Evolutionary conservation across 148 eudicot species (phyloP), one percentile per base, ranked within the genome.

Genomic region (Rhododendron kiyosumense): DNA sequence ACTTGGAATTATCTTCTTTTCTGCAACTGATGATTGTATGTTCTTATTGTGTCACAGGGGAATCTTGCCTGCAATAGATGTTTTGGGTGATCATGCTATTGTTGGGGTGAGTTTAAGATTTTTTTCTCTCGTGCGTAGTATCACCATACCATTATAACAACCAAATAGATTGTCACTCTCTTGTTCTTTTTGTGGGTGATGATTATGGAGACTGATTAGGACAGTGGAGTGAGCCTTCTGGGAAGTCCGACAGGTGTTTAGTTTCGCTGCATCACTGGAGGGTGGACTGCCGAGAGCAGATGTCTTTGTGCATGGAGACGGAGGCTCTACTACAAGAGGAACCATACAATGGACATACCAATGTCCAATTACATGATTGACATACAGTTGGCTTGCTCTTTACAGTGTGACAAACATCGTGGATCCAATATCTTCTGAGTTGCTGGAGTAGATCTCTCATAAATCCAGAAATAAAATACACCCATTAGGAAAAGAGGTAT

Each of bases 31-130:
- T 65, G 69, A 10, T 83, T 17, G 8, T 79, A 22, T 34, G 4
- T 14, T 28, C 17, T 67, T n/a, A 22, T 77, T 74, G 59, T 78
- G 43, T 81, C 30, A 89, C 94, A 95, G 99, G 90, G 99, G 99
- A 83, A 91, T 95, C 88, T 89, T 95, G 91, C 92, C 98, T 61
- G 98, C 99, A 45, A 85, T 95, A 74, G 94, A 89, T 46, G 84
- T 92, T 86, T 81, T 96, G 85, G 76, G 85, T 34, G 83, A 32
- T 48, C 84, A 91, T 87, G 87, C 85, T 82, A 59, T 90, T n/a
- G 88, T 90, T 81, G 98, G 94, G 98, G 98, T 96, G 89, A 90
- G 96, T 89, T 54, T 59, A 59, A 36, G 12, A 18, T 7, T 84
- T 12, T 84, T 12, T 1, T 78, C 28, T 71, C 28, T 11, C 17